A percentile compares a stretch with the other conserved stretches of the same genome.
phyloP scores from a whole-genome alignment of 805 yeast genomes.

The Spathaspora sp. region DNA sequence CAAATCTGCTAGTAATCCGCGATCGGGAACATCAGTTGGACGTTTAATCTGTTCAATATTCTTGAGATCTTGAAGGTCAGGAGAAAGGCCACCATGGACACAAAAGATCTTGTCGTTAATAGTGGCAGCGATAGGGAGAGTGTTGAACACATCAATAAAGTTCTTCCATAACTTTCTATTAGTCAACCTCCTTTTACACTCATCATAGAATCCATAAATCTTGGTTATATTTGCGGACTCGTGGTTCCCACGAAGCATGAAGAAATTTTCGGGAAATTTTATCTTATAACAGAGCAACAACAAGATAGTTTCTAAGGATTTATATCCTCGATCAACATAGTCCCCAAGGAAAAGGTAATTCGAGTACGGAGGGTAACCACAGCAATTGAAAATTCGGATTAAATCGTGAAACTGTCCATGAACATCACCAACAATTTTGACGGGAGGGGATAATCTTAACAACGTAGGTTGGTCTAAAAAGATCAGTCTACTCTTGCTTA shows the following conservation, averaged over 20 bases:
- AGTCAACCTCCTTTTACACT: constrained; percentile 51
- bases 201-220: constrained; percentile 60
- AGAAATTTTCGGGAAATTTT: constrained; percentile 58
- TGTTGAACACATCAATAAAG: constrained; percentile 54
- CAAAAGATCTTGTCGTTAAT: constrained; percentile 56
- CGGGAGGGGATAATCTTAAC: constrained; percentile 69
- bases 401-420: constrained; percentile 65
- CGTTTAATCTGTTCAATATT: constrained; percentile 70
- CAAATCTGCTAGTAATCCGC: constrained; percentile 72
- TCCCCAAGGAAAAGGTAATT: constrained; percentile 57
- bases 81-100: constrained; percentile 74
- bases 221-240: constrained; percentile 57
- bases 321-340: constrained; percentile 58
- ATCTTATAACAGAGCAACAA: constrained; percentile 51
- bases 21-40: constrained; percentile 83
- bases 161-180: constrained; percentile 46
- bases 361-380: constrained; percentile 57
- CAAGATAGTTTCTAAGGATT: constrained; percentile 53
- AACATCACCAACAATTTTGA: constrained; percentile 79
- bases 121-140: constrained; percentile 60
- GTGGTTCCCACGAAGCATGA: constrained; percentile 58
- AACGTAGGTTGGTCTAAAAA: constrained; percentile 64
- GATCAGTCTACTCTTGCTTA: constrained; percentile 56
- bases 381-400: constrained; percentile 50
- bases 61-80: constrained; percentile 58